Percentiles rank a stretch among this genome's conserved stretches.
Conservation (phyloP, 495 filamentous ascomycete species). For the Penicillium malachiteum region DNA sequence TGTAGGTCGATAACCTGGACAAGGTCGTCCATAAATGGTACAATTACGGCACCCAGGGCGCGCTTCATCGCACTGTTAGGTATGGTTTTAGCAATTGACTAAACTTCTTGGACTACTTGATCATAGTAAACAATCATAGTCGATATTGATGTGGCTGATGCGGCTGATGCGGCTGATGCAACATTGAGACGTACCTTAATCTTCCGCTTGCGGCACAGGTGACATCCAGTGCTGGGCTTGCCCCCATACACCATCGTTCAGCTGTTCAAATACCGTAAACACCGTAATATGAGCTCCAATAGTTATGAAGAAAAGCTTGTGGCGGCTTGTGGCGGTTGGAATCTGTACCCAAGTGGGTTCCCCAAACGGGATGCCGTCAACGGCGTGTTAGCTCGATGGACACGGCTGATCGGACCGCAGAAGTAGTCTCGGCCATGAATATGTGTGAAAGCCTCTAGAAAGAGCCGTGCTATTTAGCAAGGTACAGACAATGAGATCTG, state of each 20-base stretch:
- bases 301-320: background rate
- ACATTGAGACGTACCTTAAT: slow-evolving; percentile 41
- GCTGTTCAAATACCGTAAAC: background rate
- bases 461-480: too few relatives aligned
- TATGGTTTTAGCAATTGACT: slow-evolving; percentile 12
- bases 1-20: slow-evolving; percentile 41
- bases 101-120: background rate
- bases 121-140: slow-evolving; percentile 1
- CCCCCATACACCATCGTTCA: slow-evolving; percentile 47
- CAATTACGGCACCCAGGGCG: slow-evolving; percentile 44
- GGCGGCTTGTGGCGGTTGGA: background rate
- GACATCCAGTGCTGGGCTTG: slow-evolving; percentile 47
- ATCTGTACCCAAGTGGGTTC: background rate
- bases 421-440: background rate
- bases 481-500: too few relatives aligned
- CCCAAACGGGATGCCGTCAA: background rate
- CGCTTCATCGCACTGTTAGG: slow-evolving; percentile 43
- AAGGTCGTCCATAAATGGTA: slow-evolving; percentile 38
- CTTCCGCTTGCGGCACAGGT: slow-evolving; percentile 48
- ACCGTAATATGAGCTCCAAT: background rate
- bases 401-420: background rate
- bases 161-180: background rate
- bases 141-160: background rate
- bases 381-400: background rate
- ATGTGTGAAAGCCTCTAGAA: background rate